phyloP scores from a whole-genome alignment of 192 early-diverging fungal species.

The Coemansia nantahalensis region DNA sequence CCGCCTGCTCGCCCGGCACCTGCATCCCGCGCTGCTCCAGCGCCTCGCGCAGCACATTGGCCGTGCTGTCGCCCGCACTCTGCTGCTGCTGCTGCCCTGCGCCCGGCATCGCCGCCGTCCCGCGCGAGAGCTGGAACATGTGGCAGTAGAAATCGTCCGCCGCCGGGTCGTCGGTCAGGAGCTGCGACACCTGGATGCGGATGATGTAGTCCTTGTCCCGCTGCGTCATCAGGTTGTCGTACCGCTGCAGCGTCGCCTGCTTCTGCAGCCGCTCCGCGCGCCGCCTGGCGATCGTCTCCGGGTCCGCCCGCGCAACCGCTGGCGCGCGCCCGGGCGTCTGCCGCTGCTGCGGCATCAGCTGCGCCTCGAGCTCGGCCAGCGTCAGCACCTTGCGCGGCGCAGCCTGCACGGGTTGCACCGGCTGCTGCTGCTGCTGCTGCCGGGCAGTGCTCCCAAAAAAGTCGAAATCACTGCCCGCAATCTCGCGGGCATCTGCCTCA shows the following conservation, averaged over 20 bases:
- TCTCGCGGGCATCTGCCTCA: slow-evolving; percentile 51
- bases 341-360: slow-evolving; percentile 28
- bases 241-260: slow-evolving; percentile 62
- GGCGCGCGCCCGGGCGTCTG: slow-evolving; percentile 7
- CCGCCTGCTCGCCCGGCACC: slow-evolving; percentile 11
- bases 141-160: slow-evolving; percentile 97
- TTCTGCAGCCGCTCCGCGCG: slow-evolving; percentile 32
- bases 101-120: slow-evolving; percentile 13
- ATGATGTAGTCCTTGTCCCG: slow-evolving; percentile 94
- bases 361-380: slow-evolving; percentile 71
- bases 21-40: neutral
- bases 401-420: neutral
- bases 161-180: slow-evolving; percentile 90
- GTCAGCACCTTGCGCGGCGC: slow-evolving; percentile 56
- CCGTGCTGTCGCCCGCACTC: too few relatives aligned
- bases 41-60: neutral
- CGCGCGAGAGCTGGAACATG: slow-evolving; percentile 75
- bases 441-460: slow-evolving; percentile 59
- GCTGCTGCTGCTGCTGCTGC: slow-evolving; percentile 1
- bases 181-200: slow-evolving; percentile 90
- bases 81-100: slow-evolving; percentile 3
- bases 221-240: slow-evolving; percentile 88
- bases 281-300: slow-evolving; percentile 26
- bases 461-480: slow-evolving; percentile 61
- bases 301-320: slow-evolving; percentile 13